Conservation (phyloP, 768 basidiomycete genomes). For the Suillus placidus region DNA sequence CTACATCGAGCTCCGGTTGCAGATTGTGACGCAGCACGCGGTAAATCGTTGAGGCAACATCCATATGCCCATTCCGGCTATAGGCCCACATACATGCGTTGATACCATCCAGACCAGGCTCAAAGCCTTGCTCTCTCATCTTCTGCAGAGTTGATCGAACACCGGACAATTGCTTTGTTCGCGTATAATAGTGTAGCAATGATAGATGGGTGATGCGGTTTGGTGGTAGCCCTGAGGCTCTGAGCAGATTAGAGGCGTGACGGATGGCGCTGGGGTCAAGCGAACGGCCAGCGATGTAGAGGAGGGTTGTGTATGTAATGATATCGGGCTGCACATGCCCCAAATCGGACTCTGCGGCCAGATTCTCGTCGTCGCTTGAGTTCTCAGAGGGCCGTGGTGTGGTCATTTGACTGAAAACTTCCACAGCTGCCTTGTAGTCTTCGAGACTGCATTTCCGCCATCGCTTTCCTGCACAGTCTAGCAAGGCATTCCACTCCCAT, state of each 20-base stretch:
- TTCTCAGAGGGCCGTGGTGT: slow-evolving; percentile 28
- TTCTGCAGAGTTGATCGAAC: slow-evolving; percentile 57
- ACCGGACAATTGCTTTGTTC: slow-evolving; percentile 48
- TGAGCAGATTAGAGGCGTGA: slow-evolving; percentile 57
- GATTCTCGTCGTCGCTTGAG: slow-evolving; percentile 39
- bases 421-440: slow-evolving; percentile 63
- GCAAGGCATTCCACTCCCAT: slow-evolving; percentile 80
- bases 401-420: slow-evolving; percentile 65
- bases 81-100: slow-evolving; percentile 77
- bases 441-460: slow-evolving; percentile 57
- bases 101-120: slow-evolving; percentile 64
- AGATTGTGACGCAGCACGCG: slow-evolving; percentile 60
- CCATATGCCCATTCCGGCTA: slow-evolving; percentile 51
- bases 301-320: slow-evolving; percentile 67
- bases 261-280: slow-evolving; percentile 43
- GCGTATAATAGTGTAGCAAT: slow-evolving; percentile 57
- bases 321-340: slow-evolving; percentile 53
- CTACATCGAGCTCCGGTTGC: slow-evolving; percentile 37
- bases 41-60: slow-evolving; percentile 65
- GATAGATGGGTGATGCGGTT: slow-evolving; percentile 66
- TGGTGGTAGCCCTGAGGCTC: slow-evolving; percentile 54
- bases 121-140: slow-evolving; percentile 52
- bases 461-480: slow-evolving; percentile 68
- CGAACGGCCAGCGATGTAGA: slow-evolving; percentile 64
- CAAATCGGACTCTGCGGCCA: slow-evolving; percentile 8